Evolutionary conservation across 108 stramenopile species (phyloP).

Genomic region (Cyclotella sp.): DNA sequence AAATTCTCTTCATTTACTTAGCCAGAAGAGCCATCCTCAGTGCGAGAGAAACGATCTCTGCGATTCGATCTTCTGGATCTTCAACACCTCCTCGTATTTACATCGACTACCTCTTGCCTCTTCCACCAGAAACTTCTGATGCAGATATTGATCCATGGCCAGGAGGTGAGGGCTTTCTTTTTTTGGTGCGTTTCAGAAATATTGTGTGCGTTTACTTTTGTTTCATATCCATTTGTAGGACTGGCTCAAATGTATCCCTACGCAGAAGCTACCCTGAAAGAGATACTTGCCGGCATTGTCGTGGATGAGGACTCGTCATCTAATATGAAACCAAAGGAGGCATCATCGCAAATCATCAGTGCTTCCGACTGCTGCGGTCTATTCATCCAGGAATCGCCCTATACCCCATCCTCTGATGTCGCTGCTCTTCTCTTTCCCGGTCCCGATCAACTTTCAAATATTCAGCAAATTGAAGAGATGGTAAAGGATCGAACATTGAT

Average conservation of each 20-base stretch:
- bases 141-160: slow-evolving; percentile 80
- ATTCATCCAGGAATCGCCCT: slow-evolving; percentile 65
- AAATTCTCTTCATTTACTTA: neutral
- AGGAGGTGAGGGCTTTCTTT: slow-evolving; percentile 25
- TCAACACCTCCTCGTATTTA: slow-evolving; percentile 46
- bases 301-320: slow-evolving; percentile 25
- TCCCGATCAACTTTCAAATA: slow-evolving; percentile 62
- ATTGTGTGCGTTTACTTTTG: neutral
- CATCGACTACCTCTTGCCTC: slow-evolving; percentile 69
- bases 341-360: slow-evolving; percentile 64
- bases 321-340: slow-evolving; percentile 8
- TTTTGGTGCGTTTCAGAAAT: neutral
- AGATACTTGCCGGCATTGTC: slow-evolving; percentile 58
- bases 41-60: slow-evolving; percentile 26
- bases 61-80: slow-evolving; percentile 30
- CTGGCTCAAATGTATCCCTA: slow-evolving; percentile 78
- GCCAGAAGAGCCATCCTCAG: slow-evolving; percentile 42
- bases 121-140: slow-evolving; percentile 65
- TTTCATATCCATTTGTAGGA: slow-evolving; percentile 11
- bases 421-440: slow-evolving; percentile 67
- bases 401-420: slow-evolving; percentile 56
- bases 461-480: slow-evolving; percentile 64
- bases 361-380: slow-evolving; percentile 68
- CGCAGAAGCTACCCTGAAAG: slow-evolving; percentile 61
- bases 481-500: slow-evolving; percentile 60